phyloP scores from a whole-genome alignment of 352 stramenopile species.

The Globisporangium perplexum region DNA sequence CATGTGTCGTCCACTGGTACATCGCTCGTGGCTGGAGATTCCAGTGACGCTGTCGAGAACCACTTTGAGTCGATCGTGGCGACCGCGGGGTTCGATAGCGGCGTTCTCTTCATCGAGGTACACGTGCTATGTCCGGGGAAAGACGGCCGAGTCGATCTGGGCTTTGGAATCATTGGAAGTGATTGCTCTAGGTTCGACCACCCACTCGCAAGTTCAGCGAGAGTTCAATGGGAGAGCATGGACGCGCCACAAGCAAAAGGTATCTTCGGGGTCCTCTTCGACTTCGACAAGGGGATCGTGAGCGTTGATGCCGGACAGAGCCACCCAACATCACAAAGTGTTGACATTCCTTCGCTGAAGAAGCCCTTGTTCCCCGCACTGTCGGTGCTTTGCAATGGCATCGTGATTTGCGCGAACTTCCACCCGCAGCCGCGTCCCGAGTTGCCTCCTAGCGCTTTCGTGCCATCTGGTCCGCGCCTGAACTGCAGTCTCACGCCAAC shows the following conservation, averaged over 20 bases:
- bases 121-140: slow-evolving; percentile 45
- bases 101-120: slow-evolving; percentile 53
- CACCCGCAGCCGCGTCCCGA: slow-evolving; percentile 48
- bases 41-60: slow-evolving; percentile 25
- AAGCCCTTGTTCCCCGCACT: slow-evolving; percentile 49
- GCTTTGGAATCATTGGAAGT: slow-evolving; percentile 44
- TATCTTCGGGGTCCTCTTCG: slow-evolving; percentile 70
- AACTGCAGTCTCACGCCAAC: slow-evolving; percentile 40
- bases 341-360: slow-evolving; percentile 27
- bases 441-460: slow-evolving; percentile 37
- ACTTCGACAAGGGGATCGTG: slow-evolving; percentile 57
- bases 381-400: slow-evolving; percentile 65
- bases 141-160: slow-evolving; percentile 34
- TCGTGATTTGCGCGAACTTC: slow-evolving; percentile 61
- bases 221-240: slow-evolving; percentile 27
- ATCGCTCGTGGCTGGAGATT: slow-evolving; percentile 51
- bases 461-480: slow-evolving; percentile 22
- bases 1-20: slow-evolving; percentile 43
- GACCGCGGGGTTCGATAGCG: slow-evolving; percentile 45
- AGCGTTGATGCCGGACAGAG: slow-evolving; percentile 46
- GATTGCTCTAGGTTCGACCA: slow-evolving; percentile 27
- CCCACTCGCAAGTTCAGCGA: slow-evolving; percentile 19
- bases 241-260: slow-evolving; percentile 32
- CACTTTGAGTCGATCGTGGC: slow-evolving; percentile 52
- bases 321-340: slow-evolving; percentile 28